Evolutionary conservation across 768 basidiomycete species (phyloP).

Genomic region (Tylopilus plumbeoviolaceoides): DNA sequence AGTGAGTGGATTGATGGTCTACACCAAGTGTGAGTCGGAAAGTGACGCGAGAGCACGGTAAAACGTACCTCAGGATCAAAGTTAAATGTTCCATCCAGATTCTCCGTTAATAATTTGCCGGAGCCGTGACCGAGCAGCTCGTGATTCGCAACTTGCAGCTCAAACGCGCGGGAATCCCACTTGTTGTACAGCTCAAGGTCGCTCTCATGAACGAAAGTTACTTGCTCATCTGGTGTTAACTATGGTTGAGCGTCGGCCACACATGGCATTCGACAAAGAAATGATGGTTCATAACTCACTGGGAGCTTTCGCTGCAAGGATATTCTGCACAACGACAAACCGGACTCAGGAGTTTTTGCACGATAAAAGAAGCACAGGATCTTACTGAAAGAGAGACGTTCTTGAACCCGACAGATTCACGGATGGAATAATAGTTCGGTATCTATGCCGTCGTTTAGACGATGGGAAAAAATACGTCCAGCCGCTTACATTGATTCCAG

Average conservation of each 20-base stretch:
- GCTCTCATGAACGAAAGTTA: constrained; percentile 80
- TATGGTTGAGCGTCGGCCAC: not conserved
- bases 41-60: not conserved
- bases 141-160: constrained; percentile 88
- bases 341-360: not conserved
- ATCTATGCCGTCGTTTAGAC: constrained; percentile 41
- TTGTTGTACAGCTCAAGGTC: constrained; percentile 70
- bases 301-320: constrained; percentile 83
- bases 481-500: constrained; percentile 70
- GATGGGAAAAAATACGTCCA: not conserved
- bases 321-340: constrained; percentile 47
- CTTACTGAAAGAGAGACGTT: constrained; percentile 80
- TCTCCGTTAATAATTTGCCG: constrained; percentile 79
- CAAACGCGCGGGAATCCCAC: constrained; percentile 78
- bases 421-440: constrained; percentile 83
- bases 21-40: constrained; percentile 1
- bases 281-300: constrained; percentile 41
- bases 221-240: constrained; percentile 54
- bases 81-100: constrained; percentile 71
- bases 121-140: constrained; percentile 85
- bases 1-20: constrained; percentile 82
- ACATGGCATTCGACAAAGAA: not conserved
- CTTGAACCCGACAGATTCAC: constrained; percentile 82
- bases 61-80: constrained; percentile 64
- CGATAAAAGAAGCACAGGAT: not conserved